Conservation (phyloP, 164 flowering plant species). For the Stephania cephalantha region DNA sequence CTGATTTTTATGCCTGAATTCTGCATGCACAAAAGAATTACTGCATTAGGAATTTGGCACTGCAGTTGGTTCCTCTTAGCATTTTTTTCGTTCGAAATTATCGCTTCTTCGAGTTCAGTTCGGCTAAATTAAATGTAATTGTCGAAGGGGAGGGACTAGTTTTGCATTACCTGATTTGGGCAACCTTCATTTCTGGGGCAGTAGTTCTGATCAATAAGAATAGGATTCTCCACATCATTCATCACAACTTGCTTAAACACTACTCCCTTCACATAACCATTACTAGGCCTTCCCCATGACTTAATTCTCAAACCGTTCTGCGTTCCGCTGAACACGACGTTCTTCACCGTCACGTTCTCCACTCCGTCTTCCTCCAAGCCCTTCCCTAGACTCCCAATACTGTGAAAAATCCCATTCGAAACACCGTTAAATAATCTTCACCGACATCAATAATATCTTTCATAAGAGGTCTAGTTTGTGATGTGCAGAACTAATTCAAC, state of each 20-base stretch:
- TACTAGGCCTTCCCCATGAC: conserved; percentile 38
- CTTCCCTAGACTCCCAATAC: conserved; percentile 41
- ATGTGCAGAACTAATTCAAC: neutral
- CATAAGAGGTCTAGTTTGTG: neutral
- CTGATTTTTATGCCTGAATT: conserved; percentile 30
- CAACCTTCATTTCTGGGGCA: conserved; percentile 30
- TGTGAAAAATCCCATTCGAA: conserved; percentile 8
- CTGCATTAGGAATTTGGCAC: too few relatives aligned
- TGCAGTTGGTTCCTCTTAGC: too few relatives aligned
- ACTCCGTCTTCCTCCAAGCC: conserved; percentile 33
- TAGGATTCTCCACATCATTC: conserved; percentile 30
- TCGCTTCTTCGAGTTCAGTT: too few relatives aligned
- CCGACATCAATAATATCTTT: too few relatives aligned
- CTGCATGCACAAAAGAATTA: conserved; percentile 14
- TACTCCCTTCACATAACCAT: conserved; percentile 28
- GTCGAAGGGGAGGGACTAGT: too few relatives aligned
- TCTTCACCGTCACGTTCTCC: conserved; percentile 26
- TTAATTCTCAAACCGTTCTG: conserved; percentile 45
- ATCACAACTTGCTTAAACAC: conserved; percentile 22
- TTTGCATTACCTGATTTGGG: conserved; percentile 28
- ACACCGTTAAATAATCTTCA: neutral
- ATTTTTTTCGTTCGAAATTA: too few relatives aligned
- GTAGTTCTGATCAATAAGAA: conserved; percentile 37
- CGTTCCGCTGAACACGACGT: conserved; percentile 26
- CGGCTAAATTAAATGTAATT: too few relatives aligned